A percentile compares a stretch with the other conserved stretches of the same genome.
phyloP scores from a whole-genome alignment of 2,329 filamentous ascomycete genomes.

The Elsinoe batatas region DNA sequence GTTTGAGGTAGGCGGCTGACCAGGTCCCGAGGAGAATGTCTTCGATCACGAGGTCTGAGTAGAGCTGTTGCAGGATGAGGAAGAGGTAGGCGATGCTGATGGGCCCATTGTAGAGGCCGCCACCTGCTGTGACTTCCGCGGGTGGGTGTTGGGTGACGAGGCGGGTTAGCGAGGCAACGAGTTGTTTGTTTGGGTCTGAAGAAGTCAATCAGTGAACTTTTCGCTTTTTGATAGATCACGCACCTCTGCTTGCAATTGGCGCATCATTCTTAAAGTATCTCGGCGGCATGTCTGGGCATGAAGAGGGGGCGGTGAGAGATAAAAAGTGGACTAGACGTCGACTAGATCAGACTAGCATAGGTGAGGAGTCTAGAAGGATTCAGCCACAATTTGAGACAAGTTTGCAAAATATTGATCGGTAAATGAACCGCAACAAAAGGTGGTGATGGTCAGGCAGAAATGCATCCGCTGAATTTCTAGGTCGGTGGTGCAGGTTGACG shows the following conservation, averaged over 20 bases:
- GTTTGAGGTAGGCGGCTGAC: conserved; percentile 42
- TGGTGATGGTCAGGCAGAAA: background rate
- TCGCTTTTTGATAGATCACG: background rate
- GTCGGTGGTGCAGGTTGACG: background rate
- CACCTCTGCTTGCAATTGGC: conserved; percentile 27
- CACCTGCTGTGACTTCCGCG: conserved; percentile 35
- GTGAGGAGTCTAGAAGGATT: background rate
- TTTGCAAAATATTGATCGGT: background rate
- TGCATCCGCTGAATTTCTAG: background rate
- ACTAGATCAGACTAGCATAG: background rate
- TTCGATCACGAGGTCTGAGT: conserved; percentile 39
- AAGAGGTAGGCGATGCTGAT: conserved; percentile 42
- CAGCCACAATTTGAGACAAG: background rate
- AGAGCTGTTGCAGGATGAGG: conserved; percentile 40
- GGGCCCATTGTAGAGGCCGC: conserved; percentile 42
- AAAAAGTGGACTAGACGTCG: background rate
- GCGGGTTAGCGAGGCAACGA: conserved; percentile 40
- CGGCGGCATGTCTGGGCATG: conserved; percentile 22
- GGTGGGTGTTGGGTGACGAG: conserved; percentile 40
- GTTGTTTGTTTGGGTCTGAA: conserved; percentile 39
- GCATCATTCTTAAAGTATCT: conserved; percentile 33
- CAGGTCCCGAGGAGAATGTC: conserved; percentile 38
- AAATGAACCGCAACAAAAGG: background rate
- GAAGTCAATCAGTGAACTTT: conserved; percentile 10
- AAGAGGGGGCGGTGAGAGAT: background rate